Evolutionary conservation across 2,329 filamentous ascomycete species (phyloP).

Genomic region (Fusarium aywerte): DNA sequence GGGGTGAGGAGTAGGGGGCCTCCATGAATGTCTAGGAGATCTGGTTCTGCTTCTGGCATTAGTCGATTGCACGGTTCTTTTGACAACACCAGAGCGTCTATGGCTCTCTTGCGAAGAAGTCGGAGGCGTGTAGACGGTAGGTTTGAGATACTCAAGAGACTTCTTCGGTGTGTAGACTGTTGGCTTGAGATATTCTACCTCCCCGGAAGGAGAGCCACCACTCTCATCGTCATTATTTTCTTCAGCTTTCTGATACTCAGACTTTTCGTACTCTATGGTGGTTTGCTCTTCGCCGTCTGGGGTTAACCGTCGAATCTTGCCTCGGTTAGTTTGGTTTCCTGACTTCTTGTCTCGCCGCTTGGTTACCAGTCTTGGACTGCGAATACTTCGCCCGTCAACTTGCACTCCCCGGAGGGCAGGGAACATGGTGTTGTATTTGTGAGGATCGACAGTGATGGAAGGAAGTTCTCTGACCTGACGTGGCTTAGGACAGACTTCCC

Average conservation of each 20-base stretch:
- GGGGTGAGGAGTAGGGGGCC: slow-evolving; percentile 32
- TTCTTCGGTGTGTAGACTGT: slow-evolving; percentile 28
- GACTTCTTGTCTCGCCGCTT: not conserved
- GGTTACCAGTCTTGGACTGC: not conserved
- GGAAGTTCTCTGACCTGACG: not conserved
- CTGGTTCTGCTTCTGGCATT: not conserved
- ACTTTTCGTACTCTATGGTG: not conserved
- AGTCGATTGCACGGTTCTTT: not conserved
- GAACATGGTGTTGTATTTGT: slow-evolving; percentile 42
- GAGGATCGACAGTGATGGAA: slow-evolving; percentile 30
- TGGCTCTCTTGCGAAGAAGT: slow-evolving; percentile 11
- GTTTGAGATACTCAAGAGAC: slow-evolving; percentile 20
- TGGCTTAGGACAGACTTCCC: not conserved
- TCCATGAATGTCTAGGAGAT: slow-evolving; percentile 13
- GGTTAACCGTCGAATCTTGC: not conserved
- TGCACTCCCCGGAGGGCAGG: slow-evolving; percentile 27
- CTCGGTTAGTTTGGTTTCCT: not conserved
- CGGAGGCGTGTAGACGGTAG: slow-evolving; percentile 30
- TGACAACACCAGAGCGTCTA: not conserved
- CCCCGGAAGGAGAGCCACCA: not conserved
- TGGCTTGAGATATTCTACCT: slow-evolving; percentile 20
- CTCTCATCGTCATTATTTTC: not conserved
- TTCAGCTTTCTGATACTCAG: not conserved
- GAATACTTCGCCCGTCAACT: slow-evolving; percentile 3
- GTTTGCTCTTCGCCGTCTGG: not conserved